Evolutionary conservation across 2,329 filamentous ascomycete species (phyloP).

Genomic region (Penicillium hordei): DNA sequence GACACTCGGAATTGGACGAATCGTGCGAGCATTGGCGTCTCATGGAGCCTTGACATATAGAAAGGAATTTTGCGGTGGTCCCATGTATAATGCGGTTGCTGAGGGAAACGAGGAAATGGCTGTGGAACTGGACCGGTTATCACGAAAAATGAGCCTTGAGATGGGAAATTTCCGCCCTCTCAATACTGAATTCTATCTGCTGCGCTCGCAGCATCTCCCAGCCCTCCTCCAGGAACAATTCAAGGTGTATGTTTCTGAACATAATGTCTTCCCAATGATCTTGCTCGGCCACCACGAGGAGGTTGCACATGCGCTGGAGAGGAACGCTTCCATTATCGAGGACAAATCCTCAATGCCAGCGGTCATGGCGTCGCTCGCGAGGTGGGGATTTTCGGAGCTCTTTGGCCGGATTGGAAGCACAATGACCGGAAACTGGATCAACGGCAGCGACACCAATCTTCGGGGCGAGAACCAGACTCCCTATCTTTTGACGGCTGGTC

Average conservation of each 20-base stretch:
- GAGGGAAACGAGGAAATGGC: slow-evolving; percentile 15
- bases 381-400: slow-evolving; percentile 21
- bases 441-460: not conserved
- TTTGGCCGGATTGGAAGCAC: slow-evolving; percentile 14
- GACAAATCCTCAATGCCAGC: slow-evolving; percentile 1
- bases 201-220: slow-evolving; percentile 5
- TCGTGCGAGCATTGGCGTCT: slow-evolving; percentile 11
- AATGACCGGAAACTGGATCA: slow-evolving; percentile 18
- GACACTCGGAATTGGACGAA: slow-evolving; percentile 11
- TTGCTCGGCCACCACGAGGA: slow-evolving; percentile 7
- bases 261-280: slow-evolving; percentile 8
- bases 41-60: slow-evolving; percentile 7
- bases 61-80: not conserved
- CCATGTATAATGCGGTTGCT: slow-evolving; percentile 5
- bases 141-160: not conserved
- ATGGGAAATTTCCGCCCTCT: not conserved
- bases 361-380: slow-evolving; percentile 13
- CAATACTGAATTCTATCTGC: not conserved
- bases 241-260: not conserved
- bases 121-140: slow-evolving; percentile 6
- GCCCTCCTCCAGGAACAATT: not conserved
- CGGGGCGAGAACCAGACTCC: slow-evolving; percentile 4
- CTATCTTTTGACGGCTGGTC: slow-evolving; percentile 15
- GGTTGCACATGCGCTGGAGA: slow-evolving; percentile 13
- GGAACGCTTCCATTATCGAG: not conserved